Conservation (phyloP, 192 early-diverging fungal genomes). For the Oehlia diaphana region DNA sequence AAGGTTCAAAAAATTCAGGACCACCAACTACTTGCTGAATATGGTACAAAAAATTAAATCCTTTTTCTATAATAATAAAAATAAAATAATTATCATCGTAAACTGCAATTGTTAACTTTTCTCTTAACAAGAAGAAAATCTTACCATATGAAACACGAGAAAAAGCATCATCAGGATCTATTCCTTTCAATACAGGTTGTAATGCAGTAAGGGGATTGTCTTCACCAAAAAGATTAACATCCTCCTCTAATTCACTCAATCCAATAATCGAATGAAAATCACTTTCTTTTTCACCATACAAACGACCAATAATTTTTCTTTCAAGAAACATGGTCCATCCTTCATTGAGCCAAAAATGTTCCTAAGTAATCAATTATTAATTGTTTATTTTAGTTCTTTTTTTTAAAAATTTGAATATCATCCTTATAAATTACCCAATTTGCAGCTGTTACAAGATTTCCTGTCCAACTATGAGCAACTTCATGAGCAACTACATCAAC, state of each 20-base stretch:
- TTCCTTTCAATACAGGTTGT: slow-evolving; percentile 65
- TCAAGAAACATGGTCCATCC: slow-evolving; percentile 94
- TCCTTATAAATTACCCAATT: slow-evolving; percentile 69
- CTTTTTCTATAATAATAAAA: slow-evolving; percentile 74
- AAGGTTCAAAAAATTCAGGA: slow-evolving; percentile 80
- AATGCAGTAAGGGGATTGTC: slow-evolving; percentile 70
- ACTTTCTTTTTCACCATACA: slow-evolving; percentile 73
- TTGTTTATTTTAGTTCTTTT: background rate
- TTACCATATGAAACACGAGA: slow-evolving; percentile 81
- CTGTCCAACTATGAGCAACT: slow-evolving; percentile 89
- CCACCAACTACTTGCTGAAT: slow-evolving; percentile 86
- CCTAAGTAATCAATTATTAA: slow-evolving; percentile 34
- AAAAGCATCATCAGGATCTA: slow-evolving; percentile 86
- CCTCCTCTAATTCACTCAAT: slow-evolving; percentile 69
- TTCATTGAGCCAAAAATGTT: slow-evolving; percentile 92
- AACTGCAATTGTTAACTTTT: background rate
- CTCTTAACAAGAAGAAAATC: background rate
- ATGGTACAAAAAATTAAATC: slow-evolving; percentile 93
- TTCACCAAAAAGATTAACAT: slow-evolving; percentile 64
- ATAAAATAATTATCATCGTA: background rate
- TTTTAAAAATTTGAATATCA: slow-evolving; percentile 7
- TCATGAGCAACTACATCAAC: slow-evolving; percentile 97
- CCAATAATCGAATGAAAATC: slow-evolving; percentile 90
- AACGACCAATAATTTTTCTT: slow-evolving; percentile 79
- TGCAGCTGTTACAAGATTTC: slow-evolving; percentile 80